Conservation (phyloP, 352 stramenopile genomes). For the Phytopythium chamaehyphon region DNA sequence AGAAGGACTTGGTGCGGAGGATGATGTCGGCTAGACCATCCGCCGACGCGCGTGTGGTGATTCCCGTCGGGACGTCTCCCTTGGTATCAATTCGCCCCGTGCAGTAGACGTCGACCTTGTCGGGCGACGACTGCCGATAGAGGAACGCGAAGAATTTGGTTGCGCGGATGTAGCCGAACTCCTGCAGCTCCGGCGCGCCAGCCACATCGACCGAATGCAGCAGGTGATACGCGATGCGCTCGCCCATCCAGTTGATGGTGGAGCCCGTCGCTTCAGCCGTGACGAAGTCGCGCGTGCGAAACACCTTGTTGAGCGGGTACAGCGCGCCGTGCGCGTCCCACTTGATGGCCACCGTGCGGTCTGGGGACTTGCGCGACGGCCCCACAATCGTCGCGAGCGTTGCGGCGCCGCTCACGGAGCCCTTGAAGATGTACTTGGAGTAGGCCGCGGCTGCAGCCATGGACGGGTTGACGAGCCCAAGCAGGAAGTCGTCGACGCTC, state of each 20-base stretch:
- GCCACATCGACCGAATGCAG: slow-evolving; percentile 11
- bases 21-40: slow-evolving; percentile 22
- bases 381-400: slow-evolving; percentile 17
- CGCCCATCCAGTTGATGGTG: slow-evolving; percentile 14
- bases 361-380: slow-evolving; percentile 18
- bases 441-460: slow-evolving; percentile 30
- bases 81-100: slow-evolving; percentile 36
- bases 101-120: slow-evolving; percentile 42
- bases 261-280: slow-evolving; percentile 6
- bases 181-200: slow-evolving; percentile 4
- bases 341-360: slow-evolving; percentile 24
- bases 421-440: slow-evolving; percentile 20
- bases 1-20: slow-evolving; percentile 12
- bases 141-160: slow-evolving; percentile 7
- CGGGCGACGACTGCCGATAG: slow-evolving; percentile 20
- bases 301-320: slow-evolving; percentile 11
- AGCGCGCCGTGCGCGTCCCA: slow-evolving; percentile 22
- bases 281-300: slow-evolving; percentile 11
- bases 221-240: slow-evolving; percentile 24
- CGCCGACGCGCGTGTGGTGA: slow-evolving; percentile 22
- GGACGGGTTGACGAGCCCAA: slow-evolving; percentile 21
- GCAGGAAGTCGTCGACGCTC: slow-evolving; percentile 19
- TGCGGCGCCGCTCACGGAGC: slow-evolving; percentile 18
- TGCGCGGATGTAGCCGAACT: slow-evolving; percentile 7
- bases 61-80: slow-evolving; percentile 21